Base-by-base conservation (phyloP, 2,329 filamentous ascomycete species). In the Orbilia javanica region DNA sequence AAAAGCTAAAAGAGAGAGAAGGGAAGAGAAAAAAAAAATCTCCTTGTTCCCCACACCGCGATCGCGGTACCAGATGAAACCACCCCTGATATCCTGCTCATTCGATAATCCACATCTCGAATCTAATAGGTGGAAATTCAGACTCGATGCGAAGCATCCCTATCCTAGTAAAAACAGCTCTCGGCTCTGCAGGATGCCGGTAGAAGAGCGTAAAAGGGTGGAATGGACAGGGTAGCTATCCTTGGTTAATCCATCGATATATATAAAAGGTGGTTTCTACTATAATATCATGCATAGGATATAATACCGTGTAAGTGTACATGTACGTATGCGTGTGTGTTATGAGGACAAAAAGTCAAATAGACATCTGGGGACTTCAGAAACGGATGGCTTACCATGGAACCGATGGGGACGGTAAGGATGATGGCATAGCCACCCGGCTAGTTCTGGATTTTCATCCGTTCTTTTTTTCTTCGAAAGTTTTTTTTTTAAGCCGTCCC, bases 121-220 rank as follows among this genome's bases (percentile, higher is more conserved):
- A 20, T 65, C 29, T 65, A 25, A 72, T 72, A 72, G 68, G 68
- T 72, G 36, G 68, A 72, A 72, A 72, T 72, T 72, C 68, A 65
- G 15, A 18, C 18, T 64, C 68, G 46, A 39, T 34, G 50, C 44
- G 44, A 65, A 34, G 10, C 15, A 72, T 57, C 68, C 68, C 36
- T 48, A 57, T 25, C 57, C 57, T 48, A 25, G 68, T 50, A 53
- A 62, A 52, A 25, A 39, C 4, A 6, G 22, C 34, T 36, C n/a
- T 65, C 57, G 68, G 68, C 46, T 65, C 68, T 63, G 57, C 68
- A 72, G 25, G 34, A 65, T 65, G 68, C 46, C 55, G 50, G 53
- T 42, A 46, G n/a, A 60, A 8, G 53, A 31, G 20, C 8, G 36
- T n/a, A n/a, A 42, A 11, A 42, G 8, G 36, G 36, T 42, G 36